Evolutionary conservation across 805 yeast species (phyloP).

Genomic region (Starmerella etchellsii): DNA sequence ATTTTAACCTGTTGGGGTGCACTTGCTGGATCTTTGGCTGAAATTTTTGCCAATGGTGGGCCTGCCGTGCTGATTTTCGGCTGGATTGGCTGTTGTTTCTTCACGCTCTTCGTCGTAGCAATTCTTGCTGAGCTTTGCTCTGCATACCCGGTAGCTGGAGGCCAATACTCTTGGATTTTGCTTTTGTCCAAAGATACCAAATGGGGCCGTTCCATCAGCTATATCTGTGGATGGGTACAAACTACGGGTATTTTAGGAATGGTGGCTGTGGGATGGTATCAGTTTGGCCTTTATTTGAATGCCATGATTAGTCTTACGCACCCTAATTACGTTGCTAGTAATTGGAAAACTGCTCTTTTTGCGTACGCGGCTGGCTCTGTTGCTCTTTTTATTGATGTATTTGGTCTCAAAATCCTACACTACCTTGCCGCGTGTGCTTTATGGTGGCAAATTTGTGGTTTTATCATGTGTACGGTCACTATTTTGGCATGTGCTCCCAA

Average conservation of each 20-base stretch:
- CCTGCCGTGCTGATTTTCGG: conserved; percentile 53
- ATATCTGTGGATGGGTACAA: conserved; percentile 48
- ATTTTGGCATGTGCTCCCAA: conserved; percentile 39
- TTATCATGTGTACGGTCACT: conserved; percentile 40
- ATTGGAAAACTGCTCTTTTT: conserved; percentile 23
- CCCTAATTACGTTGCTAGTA: conserved; percentile 26
- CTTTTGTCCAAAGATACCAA: conserved; percentile 21
- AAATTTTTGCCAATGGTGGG: conserved; percentile 50
- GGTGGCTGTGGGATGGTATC: conserved; percentile 44
- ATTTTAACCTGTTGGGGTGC: conserved; percentile 55
- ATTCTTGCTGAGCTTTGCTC: conserved; percentile 52
- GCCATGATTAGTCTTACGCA: conserved; percentile 37
- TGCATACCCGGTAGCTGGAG: conserved; percentile 48
- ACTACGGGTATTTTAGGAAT: conserved; percentile 53
- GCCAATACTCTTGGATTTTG: conserved; percentile 58
- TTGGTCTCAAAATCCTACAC: conserved; percentile 32
- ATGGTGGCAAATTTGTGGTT: conserved; percentile 41
- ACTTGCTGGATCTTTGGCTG: conserved; percentile 48
- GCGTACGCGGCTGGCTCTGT: conserved; percentile 21
- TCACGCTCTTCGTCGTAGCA: conserved; percentile 44
- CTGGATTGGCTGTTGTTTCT: conserved; percentile 39
- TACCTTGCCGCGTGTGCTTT: conserved; percentile 37
- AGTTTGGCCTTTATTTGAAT: conserved; percentile 39
- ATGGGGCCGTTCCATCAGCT: conserved; percentile 39
- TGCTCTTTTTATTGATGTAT: conserved; percentile 17